Base-by-base conservation (phyloP, 2,329 filamentous ascomycete species). In the Myriosclerotinia curreyana region DNA sequence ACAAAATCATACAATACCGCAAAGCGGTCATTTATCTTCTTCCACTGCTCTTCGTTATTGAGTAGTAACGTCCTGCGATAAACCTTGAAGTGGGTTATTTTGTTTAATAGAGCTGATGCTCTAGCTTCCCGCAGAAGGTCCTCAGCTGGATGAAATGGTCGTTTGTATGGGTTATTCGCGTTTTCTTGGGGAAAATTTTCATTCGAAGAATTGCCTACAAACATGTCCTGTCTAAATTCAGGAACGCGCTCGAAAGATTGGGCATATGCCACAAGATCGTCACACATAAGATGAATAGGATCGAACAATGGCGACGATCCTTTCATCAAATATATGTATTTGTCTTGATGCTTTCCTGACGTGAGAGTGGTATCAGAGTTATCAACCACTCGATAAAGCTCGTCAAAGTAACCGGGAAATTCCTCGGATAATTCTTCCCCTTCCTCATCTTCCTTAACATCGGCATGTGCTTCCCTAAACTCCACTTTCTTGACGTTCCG, bases 271-370 rank as follows among this genome's bases (percentile, higher is more conserved):
- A 58, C 42, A 36, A 58, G 42, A 6, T 22, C 40, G 6, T 58
- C 55, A 22, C 55, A 58, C 28, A 58, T 58, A 5, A 58, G 14
- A 46, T 58, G n/a, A 2, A 58, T 22, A 5, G 55, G 28, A 17
- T 48, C n/a, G 42, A 22, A 6, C 11, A 58, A 58, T 46, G 5
- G 55, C 5, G 55, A 58, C 3, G 42, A 48, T 3, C 55, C 42
- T 17, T 36, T 58, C 2, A 58, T 58, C 0, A 58, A 36, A 5
- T n/a, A 15, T 0, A 2, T 36, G 55, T 58, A 48, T n/a, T 12
- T 46, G 1, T 48, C 28, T 42, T 34, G n/a, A 11, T 22, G 7
- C n/a, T 36, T 1, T 58, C n/a, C 42, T 6, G 28, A 48, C 8
- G 8, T 48, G 14, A 48, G 5, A 22, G 28, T 48, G 4, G 28